Evolutionary conservation across 495 filamentous ascomycete species (phyloP).

Genomic region (Penicillium subrubescens): DNA sequence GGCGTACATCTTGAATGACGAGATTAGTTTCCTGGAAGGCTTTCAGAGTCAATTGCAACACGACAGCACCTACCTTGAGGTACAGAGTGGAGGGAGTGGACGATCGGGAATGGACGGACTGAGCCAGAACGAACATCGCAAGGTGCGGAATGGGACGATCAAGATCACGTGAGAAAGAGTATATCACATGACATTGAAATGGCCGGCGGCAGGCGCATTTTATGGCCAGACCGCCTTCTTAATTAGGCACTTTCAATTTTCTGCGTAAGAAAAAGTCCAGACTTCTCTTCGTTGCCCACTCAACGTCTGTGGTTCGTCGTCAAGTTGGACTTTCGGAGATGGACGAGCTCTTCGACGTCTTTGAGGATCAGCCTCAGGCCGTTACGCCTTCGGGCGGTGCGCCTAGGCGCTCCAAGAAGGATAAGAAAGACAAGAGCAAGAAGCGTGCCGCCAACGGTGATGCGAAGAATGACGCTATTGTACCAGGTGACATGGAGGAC

Average conservation of each 20-base stretch:
- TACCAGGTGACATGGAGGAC: constrained; percentile 54
- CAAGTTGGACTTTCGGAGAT: constrained; percentile 43
- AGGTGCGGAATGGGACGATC: constrained; percentile 32
- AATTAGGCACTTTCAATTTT: constrained; percentile 39
- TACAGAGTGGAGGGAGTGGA: constrained; percentile 33
- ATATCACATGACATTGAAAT: constrained; percentile 16
- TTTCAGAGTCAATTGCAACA: background rate
- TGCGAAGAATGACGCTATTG: constrained; percentile 54
- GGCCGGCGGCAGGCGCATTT: background rate
- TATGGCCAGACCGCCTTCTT: constrained; percentile 25
- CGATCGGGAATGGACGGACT: constrained; percentile 35
- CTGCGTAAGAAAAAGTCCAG: constrained; percentile 30
- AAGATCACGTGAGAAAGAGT: constrained; percentile 30
- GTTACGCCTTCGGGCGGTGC: constrained; percentile 28
- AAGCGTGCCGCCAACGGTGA: constrained; percentile 83
- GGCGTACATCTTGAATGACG: constrained; percentile 75
- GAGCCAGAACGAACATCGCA: constrained; percentile 29
- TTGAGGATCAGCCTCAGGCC: constrained; percentile 65
- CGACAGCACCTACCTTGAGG: constrained; percentile 35
- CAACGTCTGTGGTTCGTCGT: constrained; percentile 16
- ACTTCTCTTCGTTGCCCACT: constrained; percentile 9
- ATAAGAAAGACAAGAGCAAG: constrained; percentile 68
- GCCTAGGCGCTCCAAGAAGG: constrained; percentile 51
- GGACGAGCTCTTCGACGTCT: constrained; percentile 86
- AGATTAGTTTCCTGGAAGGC: constrained; percentile 19